Percentiles rank a stretch among this genome's conserved stretches.
Evolutionary conservation across 768 basidiomycete genomes (phyloP).

Genomic region (Mycena maculata): DNA sequence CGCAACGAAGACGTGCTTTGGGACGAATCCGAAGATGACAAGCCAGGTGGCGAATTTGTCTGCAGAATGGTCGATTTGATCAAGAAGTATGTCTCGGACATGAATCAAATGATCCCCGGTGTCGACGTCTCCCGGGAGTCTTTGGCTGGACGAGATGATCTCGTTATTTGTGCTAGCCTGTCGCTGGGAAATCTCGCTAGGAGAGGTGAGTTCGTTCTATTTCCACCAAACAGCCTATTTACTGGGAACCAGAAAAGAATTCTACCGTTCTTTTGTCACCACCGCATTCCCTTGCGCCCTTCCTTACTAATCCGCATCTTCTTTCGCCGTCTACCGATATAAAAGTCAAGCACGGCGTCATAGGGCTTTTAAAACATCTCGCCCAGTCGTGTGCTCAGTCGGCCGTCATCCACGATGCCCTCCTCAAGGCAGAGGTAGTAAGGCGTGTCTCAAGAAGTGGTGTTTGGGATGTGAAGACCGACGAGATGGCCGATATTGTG

Average conservation of each 20-base stretch:
- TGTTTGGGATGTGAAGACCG: slow-evolving; percentile 77
- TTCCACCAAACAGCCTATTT: slow-evolving; percentile 12
- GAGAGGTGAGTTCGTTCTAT: slow-evolving; percentile 62
- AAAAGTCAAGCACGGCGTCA: slow-evolving; percentile 89
- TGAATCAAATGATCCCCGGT: slow-evolving; percentile 46
- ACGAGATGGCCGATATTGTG: slow-evolving; percentile 85
- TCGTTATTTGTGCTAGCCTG: slow-evolving; percentile 85
- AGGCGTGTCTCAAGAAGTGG: slow-evolving; percentile 69
- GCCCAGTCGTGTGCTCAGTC: slow-evolving; percentile 75
- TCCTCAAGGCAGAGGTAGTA: slow-evolving; percentile 74
- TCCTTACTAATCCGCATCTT: slow-evolving; percentile 67
- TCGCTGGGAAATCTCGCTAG: slow-evolving; percentile 85
- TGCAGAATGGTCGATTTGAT: slow-evolving; percentile 83
- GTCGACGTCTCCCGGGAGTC: slow-evolving; percentile 37
- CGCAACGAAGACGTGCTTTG: slow-evolving; percentile 83
- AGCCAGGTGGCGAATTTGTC: slow-evolving; percentile 79
- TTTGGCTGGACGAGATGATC: slow-evolving; percentile 69
- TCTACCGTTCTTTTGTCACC: slow-evolving; percentile 72
- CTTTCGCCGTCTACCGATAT: slow-evolving; percentile 70
- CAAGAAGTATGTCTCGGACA: slow-evolving; percentile 60
- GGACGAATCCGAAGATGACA: slow-evolving; percentile 66
- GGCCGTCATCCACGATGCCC: slow-evolving; percentile 63
- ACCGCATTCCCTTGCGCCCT: slow-evolving; percentile 71
- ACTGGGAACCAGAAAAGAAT: slow-evolving; percentile 60
- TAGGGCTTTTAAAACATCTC: slow-evolving; percentile 90